A percentile compares a stretch with the other conserved stretches of the same genome.
Conservation (phyloP, 805 yeast species). For the Citeromyces matritensis region DNA sequence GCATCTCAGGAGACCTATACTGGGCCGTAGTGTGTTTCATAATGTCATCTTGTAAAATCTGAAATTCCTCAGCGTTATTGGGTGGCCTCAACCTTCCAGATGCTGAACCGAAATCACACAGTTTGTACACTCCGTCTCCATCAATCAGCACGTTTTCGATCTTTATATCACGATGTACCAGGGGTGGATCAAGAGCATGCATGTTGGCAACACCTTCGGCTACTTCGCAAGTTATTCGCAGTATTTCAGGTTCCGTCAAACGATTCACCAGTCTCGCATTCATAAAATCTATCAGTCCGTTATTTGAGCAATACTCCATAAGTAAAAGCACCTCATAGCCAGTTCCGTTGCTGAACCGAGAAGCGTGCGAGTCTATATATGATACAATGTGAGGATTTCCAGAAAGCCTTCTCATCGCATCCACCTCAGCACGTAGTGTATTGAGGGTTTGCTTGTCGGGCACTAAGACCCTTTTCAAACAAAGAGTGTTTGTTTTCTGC, state of each 20-base stretch:
- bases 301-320: slow-evolving; percentile 68
- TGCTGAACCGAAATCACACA: slow-evolving; percentile 78
- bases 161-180: slow-evolving; percentile 69
- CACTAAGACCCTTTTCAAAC: slow-evolving; percentile 89
- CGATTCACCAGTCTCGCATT: slow-evolving; percentile 53
- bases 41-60: slow-evolving; percentile 48
- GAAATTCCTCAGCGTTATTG: slow-evolving; percentile 40
- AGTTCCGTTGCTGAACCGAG: slow-evolving; percentile 32
- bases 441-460: slow-evolving; percentile 80
- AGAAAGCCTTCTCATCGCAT: slow-evolving; percentile 82
- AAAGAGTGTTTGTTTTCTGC: slow-evolving; percentile 42
- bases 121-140: slow-evolving; percentile 39
- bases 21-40: slow-evolving; percentile 77
- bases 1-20: slow-evolving; percentile 76
- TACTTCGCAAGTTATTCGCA: slow-evolving; percentile 54
- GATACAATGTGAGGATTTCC: slow-evolving; percentile 75
- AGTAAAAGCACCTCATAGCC: slow-evolving; percentile 69
- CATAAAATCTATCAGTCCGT: slow-evolving; percentile 72
- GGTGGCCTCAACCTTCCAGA: slow-evolving; percentile 54
- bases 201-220: slow-evolving; percentile 65
- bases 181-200: slow-evolving; percentile 59
- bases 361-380: slow-evolving; percentile 91
- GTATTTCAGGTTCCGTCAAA: slow-evolving; percentile 51
- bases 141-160: slow-evolving; percentile 68
- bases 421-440: slow-evolving; percentile 84